Base-by-base conservation (phyloP, 2,329 filamentous ascomycete genomes). In the Rhynchosporium secalis region DNA sequence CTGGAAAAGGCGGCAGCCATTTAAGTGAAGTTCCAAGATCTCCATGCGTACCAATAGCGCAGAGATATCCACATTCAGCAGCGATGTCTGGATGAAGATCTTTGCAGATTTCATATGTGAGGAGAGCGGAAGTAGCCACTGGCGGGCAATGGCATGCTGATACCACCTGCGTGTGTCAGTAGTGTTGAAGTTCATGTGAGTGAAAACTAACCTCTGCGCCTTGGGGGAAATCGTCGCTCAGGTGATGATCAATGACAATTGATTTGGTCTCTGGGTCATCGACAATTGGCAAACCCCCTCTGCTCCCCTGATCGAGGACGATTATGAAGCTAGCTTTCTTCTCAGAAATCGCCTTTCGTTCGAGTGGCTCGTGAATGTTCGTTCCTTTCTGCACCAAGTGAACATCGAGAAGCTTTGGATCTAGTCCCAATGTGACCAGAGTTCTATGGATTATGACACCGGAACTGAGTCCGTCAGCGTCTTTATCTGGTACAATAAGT, bases 401-500 rank as follows among this genome's bases (percentile, higher is more conserved):
- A 0, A 83, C 79, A 3, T 81, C 77, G 60, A 89, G 85, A 1
- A 82, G 74, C 6, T 77, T 73, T 7, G 77, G 66, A 9, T 80
- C 72, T 0, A 89, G 78, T 1, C 86, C 86, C 0, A 90, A 80
- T 1, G 83, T 74, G 1, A 81, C 73, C 3, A 90, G 76, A 0
- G 86, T 88, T 60, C 81, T 82, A 60, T 83, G 77, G 1, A 90
- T 72, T 36, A 89, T 89, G 1, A 82, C 82, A 0, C 87, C 87
- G 2, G 86, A 84, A 2, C 82, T 82, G 3, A 90, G 76, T 0
- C 87, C 87, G 72, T 90, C 87, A 2, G 86, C 86, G 67, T 89
- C 86, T 69, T 89, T 89, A 70, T 90, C 87, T 0, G 87, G 87
- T 0, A 89, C 79, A 13, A 90, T 84, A 20, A 89, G 73, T 1